phyloP scores from a whole-genome alignment of 148 eudicot genomes.

The Camellia sinensis region DNA sequence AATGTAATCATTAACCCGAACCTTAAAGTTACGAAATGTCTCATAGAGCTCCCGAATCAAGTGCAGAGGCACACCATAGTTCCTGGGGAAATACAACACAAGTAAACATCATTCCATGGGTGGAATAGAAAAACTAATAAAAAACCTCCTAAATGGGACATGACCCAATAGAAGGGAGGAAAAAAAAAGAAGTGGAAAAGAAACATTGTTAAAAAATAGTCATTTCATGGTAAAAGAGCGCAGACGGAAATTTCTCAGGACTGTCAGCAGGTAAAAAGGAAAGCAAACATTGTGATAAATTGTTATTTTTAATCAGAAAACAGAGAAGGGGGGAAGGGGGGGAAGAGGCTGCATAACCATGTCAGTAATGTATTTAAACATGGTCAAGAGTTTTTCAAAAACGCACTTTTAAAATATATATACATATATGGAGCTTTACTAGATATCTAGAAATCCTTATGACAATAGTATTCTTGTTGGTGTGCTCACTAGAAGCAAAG shows the following conservation, averaged over 20 bases:
- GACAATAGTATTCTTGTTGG: background rate
- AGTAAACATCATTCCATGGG: background rate
- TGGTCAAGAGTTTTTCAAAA: background rate
- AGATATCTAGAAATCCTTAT: background rate
- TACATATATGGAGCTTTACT: background rate
- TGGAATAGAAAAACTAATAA: background rate
- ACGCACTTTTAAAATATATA: background rate
- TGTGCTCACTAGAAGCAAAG: background rate
- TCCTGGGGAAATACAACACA: slow-evolving; percentile 33
- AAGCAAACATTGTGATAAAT: background rate
- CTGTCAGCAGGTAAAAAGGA: background rate
- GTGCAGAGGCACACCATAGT: slow-evolving; percentile 96
- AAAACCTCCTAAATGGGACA: background rate
- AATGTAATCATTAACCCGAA: slow-evolving; percentile 92
- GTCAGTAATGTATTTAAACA: background rate
- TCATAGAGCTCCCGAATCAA: slow-evolving; percentile 97
- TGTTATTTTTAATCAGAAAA: too few relatives aligned
- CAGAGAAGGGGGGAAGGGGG: background rate
- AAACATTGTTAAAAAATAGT: background rate
- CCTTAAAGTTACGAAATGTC: slow-evolving; percentile 93
- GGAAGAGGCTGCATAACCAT: background rate
- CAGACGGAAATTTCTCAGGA: background rate
- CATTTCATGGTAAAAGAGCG: background rate
- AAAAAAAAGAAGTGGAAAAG: background rate
- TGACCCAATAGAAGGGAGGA: background rate